phyloP scores from a whole-genome alignment of 306 rosid species.

The Betula pendula region DNA sequence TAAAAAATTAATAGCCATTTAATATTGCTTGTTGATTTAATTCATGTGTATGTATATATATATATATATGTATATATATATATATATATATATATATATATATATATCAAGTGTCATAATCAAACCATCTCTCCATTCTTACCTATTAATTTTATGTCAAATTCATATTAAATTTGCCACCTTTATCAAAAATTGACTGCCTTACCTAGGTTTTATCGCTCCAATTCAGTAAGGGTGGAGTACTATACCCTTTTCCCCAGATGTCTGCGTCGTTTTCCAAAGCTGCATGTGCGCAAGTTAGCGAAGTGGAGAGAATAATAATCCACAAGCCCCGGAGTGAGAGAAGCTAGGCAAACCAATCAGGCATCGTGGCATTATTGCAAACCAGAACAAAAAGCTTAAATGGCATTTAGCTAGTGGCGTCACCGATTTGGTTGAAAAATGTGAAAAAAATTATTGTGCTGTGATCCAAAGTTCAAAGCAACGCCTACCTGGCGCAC shows the following conservation, averaged over 20 bases:
- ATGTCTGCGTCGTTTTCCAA: constrained; percentile 20
- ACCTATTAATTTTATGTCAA: too few species aligned
- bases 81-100: too few species aligned
- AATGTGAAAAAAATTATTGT: background rate
- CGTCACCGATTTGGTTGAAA: background rate
- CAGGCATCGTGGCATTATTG: constrained; percentile 13
- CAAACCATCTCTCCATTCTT: too few species aligned
- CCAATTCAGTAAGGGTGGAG: too few species aligned
- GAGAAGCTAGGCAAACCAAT: background rate
- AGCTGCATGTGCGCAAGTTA: constrained; percentile 32
- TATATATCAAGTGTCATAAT: too few species aligned
- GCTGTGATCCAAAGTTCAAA: background rate
- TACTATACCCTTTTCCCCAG: background rate
- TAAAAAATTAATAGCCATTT: too few species aligned
- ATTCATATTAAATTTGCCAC: too few species aligned
- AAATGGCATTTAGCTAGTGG: background rate
- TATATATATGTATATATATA: too few species aligned
- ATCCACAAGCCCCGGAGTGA: background rate
- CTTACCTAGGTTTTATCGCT: too few species aligned
- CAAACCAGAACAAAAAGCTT: background rate
- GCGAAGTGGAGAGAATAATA: background rate
- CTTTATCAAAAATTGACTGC: too few species aligned
- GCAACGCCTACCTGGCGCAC: constrained; percentile 18
- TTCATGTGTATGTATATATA: too few species aligned
- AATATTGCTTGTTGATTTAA: too few species aligned